A percentile compares a stretch with the other conserved stretches of the same genome.
These are phyloP conservation scores for Fusarium sp. DNA, from an alignment of 2,329 filamentous ascomycete genomes.

Conservation along the genomic window DNA sequence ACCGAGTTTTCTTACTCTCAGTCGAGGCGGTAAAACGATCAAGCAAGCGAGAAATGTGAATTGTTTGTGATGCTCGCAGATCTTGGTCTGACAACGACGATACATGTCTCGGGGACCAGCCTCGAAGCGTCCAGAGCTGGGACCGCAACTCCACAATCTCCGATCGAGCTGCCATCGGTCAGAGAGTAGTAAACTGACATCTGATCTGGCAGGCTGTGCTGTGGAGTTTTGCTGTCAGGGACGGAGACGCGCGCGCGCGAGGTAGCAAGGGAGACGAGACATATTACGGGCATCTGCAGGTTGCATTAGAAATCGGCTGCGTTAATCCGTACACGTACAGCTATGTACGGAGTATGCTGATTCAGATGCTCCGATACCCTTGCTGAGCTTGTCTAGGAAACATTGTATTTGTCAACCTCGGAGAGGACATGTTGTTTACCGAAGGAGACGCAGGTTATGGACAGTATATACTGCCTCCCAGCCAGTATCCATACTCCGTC, in stretches of 20 bases:
- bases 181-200: neutral
- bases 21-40: neutral
- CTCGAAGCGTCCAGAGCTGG: neutral
- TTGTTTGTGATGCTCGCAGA: conserved; percentile 26
- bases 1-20: neutral
- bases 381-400: neutral
- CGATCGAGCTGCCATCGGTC: neutral
- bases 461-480: neutral
- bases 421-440: neutral
- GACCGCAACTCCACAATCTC: neutral
- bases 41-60: conserved; percentile 24
- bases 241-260: neutral
- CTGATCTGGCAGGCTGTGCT: neutral
- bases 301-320: neutral
- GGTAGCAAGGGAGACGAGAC: neutral
- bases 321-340: neutral
- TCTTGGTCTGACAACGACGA: conserved; percentile 21
- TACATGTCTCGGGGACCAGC: conserved; percentile 21
- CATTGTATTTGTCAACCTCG: neutral
- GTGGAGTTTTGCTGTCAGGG: neutral
- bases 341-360: neutral
- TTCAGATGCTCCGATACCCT: neutral
- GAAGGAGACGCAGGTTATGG: neutral
- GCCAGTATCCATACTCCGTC: neutral
- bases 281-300: neutral